Evolutionary conservation across 1,284 basidiomycete species (phyloP).

Genomic region (Puccinia polysora): DNA sequence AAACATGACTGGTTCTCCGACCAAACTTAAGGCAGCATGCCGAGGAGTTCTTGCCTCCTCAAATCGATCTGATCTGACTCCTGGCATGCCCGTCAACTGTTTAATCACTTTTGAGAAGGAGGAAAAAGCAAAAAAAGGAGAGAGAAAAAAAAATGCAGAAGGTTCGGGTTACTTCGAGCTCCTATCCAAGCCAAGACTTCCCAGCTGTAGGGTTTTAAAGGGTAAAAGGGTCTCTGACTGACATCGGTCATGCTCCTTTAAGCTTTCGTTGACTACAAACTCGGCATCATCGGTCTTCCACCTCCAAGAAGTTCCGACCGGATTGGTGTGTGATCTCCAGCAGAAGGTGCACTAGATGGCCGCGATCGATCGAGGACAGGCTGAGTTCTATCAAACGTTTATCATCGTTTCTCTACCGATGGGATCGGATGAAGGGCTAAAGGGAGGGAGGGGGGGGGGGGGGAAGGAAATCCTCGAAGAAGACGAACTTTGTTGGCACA

Average conservation of each 20-base stretch:
- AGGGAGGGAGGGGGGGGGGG: not conserved
- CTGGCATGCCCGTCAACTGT: conserved; percentile 44
- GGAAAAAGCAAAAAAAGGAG: too few species aligned
- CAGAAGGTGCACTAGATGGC: conserved; percentile 44
- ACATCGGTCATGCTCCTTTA: conserved; percentile 43
- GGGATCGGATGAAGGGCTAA: not conserved
- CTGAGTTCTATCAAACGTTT: not conserved
- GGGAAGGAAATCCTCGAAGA: conserved; percentile 4
- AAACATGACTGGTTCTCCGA: conserved; percentile 45
- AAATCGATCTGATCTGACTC: conserved; percentile 40
- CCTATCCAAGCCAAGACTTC: too few species aligned
- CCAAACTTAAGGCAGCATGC: conserved; percentile 44
- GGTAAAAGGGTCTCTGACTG: not conserved
- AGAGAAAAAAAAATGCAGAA: not conserved
- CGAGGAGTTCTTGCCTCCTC: conserved; percentile 40
- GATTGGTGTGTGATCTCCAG: conserved; percentile 45
- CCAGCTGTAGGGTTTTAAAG: not conserved
- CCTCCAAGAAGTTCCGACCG: conserved; percentile 45
- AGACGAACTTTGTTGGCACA: conserved; percentile 44
- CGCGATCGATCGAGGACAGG: not conserved
- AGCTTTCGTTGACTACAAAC: conserved; percentile 38
- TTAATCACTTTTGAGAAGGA: conserved; percentile 35
- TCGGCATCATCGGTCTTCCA: conserved; percentile 44
- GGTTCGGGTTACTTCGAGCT: not conserved
- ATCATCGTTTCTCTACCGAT: too few species aligned